phyloP scores from a whole-genome alignment of 2,329 filamentous ascomycete species.

The Penicillium verrucosum region DNA sequence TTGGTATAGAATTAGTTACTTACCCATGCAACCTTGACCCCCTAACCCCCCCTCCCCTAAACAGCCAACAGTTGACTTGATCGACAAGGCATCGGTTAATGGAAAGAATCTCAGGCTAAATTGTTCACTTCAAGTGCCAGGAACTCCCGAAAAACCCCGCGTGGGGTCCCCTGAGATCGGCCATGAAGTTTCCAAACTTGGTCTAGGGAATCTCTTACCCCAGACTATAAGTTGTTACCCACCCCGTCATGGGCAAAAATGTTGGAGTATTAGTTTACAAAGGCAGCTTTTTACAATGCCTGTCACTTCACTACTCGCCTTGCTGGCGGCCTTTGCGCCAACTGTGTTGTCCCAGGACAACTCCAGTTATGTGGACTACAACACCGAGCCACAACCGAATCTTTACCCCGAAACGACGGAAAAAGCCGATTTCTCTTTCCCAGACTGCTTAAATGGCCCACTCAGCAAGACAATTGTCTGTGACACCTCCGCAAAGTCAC shows the following conservation, averaged over 20 bases:
- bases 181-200: slow-evolving; percentile 10
- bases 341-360: slow-evolving; percentile 27
- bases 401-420: slow-evolving; percentile 22
- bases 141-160: neutral
- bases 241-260: neutral
- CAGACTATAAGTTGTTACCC: slow-evolving; percentile 1
- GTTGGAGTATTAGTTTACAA: neutral
- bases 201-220: neutral
- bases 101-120: neutral
- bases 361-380: slow-evolving; percentile 28
- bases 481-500: slow-evolving; percentile 41
- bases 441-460: slow-evolving; percentile 53
- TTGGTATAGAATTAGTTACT: neutral
- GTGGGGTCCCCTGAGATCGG: slow-evolving; percentile 17
- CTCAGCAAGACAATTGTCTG: slow-evolving; percentile 52
- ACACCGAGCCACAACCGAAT: slow-evolving; percentile 23
- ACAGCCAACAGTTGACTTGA: neutral
- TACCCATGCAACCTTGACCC: neutral
- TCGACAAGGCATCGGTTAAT: neutral
- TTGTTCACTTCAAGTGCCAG: neutral
- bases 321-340: slow-evolving; percentile 23
- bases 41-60: neutral
- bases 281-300: slow-evolving; percentile 15
- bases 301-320: slow-evolving; percentile 15
- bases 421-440: slow-evolving; percentile 37